phyloP scores from a whole-genome alignment of 257 asterid genomes.

The Solanum pinnatisectum region DNA sequence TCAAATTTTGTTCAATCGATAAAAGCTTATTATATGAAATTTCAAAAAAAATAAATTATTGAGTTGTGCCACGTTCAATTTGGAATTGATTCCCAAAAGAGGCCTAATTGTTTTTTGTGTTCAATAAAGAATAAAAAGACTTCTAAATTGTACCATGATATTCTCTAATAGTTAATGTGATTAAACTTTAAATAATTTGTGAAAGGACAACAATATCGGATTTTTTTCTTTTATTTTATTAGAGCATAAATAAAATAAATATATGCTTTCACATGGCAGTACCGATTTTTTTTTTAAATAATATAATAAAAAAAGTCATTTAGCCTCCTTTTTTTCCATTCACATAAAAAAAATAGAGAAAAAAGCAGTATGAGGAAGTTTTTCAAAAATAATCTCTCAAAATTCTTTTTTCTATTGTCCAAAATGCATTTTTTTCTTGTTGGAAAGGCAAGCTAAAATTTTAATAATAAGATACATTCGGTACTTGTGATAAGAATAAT shows the following conservation, averaged over 20 bases:
- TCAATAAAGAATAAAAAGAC: neutral
- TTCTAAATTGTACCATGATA: neutral
- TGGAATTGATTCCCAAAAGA: neutral
- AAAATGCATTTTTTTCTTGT: too few species aligned
- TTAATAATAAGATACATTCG: too few species aligned
- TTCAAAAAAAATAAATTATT: too few species aligned
- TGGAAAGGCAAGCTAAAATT: too few species aligned
- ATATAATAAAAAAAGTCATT: neutral
- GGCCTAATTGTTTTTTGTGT: neutral
- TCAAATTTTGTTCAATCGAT: fast-evolving
- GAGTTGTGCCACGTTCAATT: neutral
- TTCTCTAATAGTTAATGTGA: neutral
- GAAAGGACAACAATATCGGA: neutral
- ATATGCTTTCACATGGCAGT: neutral
- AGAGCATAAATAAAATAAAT: neutral
- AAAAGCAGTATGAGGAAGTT: neutral
- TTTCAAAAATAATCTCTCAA: too few species aligned
- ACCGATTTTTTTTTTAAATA: neutral
- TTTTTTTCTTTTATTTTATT: too few species aligned
- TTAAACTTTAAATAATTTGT: neutral
- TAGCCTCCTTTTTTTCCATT: too few species aligned
- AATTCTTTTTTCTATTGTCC: too few species aligned
- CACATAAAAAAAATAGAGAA: neutral
- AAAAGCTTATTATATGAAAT: neutral
- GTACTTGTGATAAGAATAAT: too few species aligned